phyloP scores from a whole-genome alignment of 164 flowering plant genomes.

The Taxillus chinensis region DNA sequence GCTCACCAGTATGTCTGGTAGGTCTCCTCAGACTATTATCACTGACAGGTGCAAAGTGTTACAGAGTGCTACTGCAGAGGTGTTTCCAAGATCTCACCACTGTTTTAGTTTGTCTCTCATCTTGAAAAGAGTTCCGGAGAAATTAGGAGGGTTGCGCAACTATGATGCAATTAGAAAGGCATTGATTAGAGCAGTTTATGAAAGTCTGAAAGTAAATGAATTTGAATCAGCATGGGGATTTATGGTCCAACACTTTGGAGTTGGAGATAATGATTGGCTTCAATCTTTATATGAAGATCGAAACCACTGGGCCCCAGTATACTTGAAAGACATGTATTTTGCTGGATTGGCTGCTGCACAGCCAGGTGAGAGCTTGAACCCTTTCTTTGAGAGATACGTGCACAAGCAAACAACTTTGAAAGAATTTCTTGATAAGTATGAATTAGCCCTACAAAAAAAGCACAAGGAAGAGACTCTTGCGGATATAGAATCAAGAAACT shows the following conservation, averaged over 20 bases:
- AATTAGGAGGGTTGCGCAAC: constrained; percentile 42
- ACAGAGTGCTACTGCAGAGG: constrained; percentile 40
- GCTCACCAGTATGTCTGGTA: constrained; percentile 37
- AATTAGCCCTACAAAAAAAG: constrained; percentile 44
- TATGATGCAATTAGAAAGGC: constrained; percentile 41
- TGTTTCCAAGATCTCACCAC: constrained; percentile 54
- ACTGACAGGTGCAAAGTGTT: constrained; percentile 42
- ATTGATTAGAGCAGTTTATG: constrained; percentile 37
- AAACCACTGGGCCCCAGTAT: constrained; percentile 59
- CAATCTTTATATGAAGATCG: constrained; percentile 45
- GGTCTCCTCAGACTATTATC: constrained; percentile 46
- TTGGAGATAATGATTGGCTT: constrained; percentile 59
- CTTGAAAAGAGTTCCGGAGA: constrained; percentile 48
- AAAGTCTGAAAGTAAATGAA: constrained; percentile 38
- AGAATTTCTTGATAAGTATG: constrained; percentile 59
- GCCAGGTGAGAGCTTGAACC: constrained; percentile 28
- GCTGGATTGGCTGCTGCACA: constrained; percentile 48
- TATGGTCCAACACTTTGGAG: constrained; percentile 46
- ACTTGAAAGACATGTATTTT: constrained; percentile 47
- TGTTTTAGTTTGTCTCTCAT: constrained; percentile 41
- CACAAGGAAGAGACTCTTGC: constrained; percentile 39
- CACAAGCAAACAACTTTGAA: constrained; percentile 55
- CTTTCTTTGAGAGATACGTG: constrained; percentile 53
- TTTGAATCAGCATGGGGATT: constrained; percentile 62
- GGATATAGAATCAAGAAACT: constrained; percentile 32